A percentile compares a stretch with the other conserved stretches of the same genome.
phyloP scores from a whole-genome alignment of 1,284 basidiomycete species.

The Rhodotorula sp. region DNA sequence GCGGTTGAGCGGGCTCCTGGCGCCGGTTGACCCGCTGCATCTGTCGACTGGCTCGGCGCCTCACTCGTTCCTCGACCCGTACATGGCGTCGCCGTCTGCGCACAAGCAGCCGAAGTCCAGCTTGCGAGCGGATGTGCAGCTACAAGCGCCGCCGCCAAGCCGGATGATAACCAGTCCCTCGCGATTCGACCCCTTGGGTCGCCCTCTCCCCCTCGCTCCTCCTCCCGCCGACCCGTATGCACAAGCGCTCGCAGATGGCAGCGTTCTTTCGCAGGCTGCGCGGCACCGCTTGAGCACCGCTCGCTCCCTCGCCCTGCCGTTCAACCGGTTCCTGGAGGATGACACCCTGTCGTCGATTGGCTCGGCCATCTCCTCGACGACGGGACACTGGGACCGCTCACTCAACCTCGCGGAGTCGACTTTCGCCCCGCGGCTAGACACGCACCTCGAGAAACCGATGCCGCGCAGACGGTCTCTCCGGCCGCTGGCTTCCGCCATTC shows the following conservation, averaged over 20 bases:
- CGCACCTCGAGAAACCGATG: background rate
- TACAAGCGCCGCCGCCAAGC: too few species aligned
- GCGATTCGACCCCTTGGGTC: constrained; percentile 1
- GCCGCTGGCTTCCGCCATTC: background rate
- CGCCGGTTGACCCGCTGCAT: background rate
- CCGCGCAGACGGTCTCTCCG: background rate
- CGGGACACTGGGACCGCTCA: too few species aligned
- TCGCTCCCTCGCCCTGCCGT: background rate
- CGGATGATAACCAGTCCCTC: background rate
- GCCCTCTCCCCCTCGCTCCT: background rate
- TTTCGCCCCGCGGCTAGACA: background rate
- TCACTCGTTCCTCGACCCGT: constrained; percentile 14
- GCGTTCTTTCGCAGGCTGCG: background rate
- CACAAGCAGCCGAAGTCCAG: background rate
- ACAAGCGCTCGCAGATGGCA: background rate
- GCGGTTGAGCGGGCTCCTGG: too few species aligned
- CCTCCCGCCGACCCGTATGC: background rate
- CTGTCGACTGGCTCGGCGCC: constrained; percentile 3
- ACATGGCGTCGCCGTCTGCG: background rate
- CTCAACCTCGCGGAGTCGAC: background rate
- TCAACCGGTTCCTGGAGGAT: background rate
- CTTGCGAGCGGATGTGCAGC: background rate
- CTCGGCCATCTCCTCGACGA: background rate
- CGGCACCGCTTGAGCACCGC: background rate
- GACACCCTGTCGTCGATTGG: background rate